Base-by-base conservation (phyloP, 345 rosid species). In the Punica granatum region DNA sequence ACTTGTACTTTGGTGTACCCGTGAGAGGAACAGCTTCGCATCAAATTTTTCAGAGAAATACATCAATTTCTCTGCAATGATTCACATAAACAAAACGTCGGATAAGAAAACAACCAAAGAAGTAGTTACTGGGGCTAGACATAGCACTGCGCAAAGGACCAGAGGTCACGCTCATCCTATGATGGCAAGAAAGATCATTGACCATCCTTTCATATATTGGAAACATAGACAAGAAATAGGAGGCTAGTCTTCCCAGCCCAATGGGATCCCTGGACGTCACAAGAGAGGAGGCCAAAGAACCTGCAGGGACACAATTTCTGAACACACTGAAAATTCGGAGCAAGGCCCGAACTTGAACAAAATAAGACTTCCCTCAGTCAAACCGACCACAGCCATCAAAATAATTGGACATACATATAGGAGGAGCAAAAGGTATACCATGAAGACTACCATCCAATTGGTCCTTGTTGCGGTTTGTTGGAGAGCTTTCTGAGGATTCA, bases 1-100 rank as follows among this genome's bases (percentile, higher is more conserved):
- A 74, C 81, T 75, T 41, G 99, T 88, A 62, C 74, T 80, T 81
- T 84, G 92, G 75, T 94, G 98, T 56, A 94, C 80, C 69, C 92
- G 95, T 53, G 99, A 86, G 61, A 94, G 81, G 78, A 94, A 94
- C 77, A 91, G 76, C 90, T 94, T 94, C 37, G 98, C 85, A 74
- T 89, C 97, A 66, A 94, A 94, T 21, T 71, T 79, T 64, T 94
- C 97, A 67, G 97, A 91, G 83, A 85, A 85, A 85, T 91, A 91
- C 75, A 89, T 56, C 81, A 91, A 80, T 68, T 89, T 94, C 76
- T 94, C 99, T 94, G 90, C 90, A 84, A 69, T 63, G n/a, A 37
- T 21, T 66, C 25, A 67, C 49, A 35, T 39, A n/a, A 54, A 67
- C 26, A 25, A 36, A 53, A 28, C 26, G 33, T 44, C 51, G 4